Base-by-base conservation (phyloP, 2,329 filamentous ascomycete genomes). In the Cladorrhinum sp. region DNA sequence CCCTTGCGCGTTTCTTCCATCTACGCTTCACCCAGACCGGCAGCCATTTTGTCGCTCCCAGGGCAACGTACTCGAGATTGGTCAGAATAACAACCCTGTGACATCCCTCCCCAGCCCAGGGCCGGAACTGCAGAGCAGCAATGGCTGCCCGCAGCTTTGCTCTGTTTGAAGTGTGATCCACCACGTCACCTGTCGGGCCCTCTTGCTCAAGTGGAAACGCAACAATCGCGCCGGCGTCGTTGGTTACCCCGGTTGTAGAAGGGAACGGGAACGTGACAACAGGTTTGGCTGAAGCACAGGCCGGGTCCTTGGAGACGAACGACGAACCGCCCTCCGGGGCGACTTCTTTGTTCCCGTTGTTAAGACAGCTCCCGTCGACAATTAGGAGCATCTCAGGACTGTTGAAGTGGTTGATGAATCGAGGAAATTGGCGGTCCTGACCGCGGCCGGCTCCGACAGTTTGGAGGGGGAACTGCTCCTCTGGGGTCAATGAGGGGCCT, bases 111-210 rank as follows among this genome's bases (percentile, higher is more conserved):
- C n/a, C n/a, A n/a, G n/a, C n/a, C 79, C 78, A 80, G 48, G 66
- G 60, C 2, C 75, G 72, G 64, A n/a, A 77, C 54, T 73, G 68
- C 8, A 80, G 72, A n/a, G 76, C 80, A 7, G 73, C 76, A 39
- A 80, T 77, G 6, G 76, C 75, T 6, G 76, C 76, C 12, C 79
- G 76, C 1, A 82, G 72, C 64, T 81, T 77, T 9, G 79, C 80
- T 1, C 79, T 73, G 60, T 79, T 79, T 65, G 74, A 79, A 4
- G 76, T 82, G 57, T 75, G 73, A 21, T 64, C 60, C 2, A 55
- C 24, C 5, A 56, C 20, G 8, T 74, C 67, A 16, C 72, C 74
- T 9, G 57, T 65, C 0, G 76, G 76, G 0, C 77, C 75, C 28
- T 67, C 49, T 10, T 65, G 65, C 64, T 79, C 77, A 1, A 79